Conservation (phyloP, 2,329 filamentous ascomycete genomes). For the Paecilomyces fulvus region DNA sequence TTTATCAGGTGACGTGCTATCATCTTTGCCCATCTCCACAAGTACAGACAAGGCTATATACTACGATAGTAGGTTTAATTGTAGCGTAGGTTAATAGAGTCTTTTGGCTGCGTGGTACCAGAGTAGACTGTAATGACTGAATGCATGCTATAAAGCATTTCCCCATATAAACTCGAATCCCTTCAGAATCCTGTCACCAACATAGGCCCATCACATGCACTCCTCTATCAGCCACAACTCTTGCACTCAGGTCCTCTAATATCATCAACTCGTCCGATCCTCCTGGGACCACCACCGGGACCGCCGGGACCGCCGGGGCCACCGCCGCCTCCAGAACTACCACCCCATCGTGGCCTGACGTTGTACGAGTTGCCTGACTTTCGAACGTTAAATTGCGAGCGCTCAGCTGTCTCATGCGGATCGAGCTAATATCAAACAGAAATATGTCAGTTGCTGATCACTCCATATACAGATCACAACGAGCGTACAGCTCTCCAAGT, state of each 20-base stretch:
- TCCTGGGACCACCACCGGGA: slow-evolving; percentile 26
- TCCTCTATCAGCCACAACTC: slow-evolving; percentile 29
- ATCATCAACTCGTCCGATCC: slow-evolving; percentile 40
- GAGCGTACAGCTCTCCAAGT: background rate
- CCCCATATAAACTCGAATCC: background rate
- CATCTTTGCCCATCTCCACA: too few relatives aligned
- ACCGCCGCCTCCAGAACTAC: slow-evolving; percentile 18
- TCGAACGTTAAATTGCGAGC: slow-evolving; percentile 38
- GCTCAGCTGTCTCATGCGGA: slow-evolving; percentile 37
- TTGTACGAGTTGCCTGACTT: slow-evolving; percentile 18
- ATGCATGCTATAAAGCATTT: background rate
- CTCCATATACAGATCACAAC: background rate
- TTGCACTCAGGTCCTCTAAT: slow-evolving; percentile 40
- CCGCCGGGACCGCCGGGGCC: slow-evolving; percentile 19
- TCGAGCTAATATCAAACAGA: slow-evolving; percentile 28
- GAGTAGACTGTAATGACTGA: background rate
- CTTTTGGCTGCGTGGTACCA: too few relatives aligned
- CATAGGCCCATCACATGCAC: background rate
- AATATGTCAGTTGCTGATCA: background rate
- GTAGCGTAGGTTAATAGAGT: too few relatives aligned
- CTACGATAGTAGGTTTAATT: too few relatives aligned
- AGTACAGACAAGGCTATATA: too few relatives aligned
- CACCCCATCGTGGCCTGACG: slow-evolving; percentile 17
- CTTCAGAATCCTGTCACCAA: background rate
- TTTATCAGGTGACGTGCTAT: too few relatives aligned